Evolutionary conservation across 2,329 filamentous ascomycete genomes (phyloP), one percentile per base, ranked within the genome.

Genomic region (Claviceps pusilla): DNA sequence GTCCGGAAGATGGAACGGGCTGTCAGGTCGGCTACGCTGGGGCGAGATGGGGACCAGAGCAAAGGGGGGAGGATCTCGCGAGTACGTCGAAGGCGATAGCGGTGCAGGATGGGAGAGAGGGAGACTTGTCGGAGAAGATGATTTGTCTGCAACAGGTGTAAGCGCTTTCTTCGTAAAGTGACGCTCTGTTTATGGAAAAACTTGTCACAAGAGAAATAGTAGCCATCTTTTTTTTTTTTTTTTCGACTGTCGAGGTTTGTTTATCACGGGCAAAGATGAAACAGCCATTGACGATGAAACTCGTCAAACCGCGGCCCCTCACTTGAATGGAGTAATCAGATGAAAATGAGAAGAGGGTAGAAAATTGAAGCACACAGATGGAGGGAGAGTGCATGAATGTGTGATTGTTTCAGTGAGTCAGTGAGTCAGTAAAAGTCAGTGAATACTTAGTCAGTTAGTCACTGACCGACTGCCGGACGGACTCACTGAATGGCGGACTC

Each of bases 1-100:
- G 82, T 84, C 46, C 86, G 68, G 67, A 86, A 84, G 63, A 88
- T 86, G 64, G 73, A 76, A 45, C 82, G 76, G 28, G 73, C 68
- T 52, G 83, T 80, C 14, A 87, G 79, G 54, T 84, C 79, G 42
- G 78, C 67, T 2, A 83, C 71, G 4, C 79, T 76, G 2, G 83
- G 80, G 7, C 81, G 76, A 33, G 72, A 74, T 4, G 80, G 75
- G 6, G 76, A 77, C 7, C 71, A 70, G 11, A 87, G 73, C 37
- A 80, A 70, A 16, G 76, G 74, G 4, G 76, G 72, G 3, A 88
- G 75, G 4, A 73, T 66, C 39, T 69, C 61, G 41, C 80, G 78
- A 41, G 74, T 77, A 58, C 71, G 75, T 51, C 76, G 80, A 24
- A 86, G 76, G 49, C 84, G 82, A 58, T 76, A 72, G 53, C 71